phyloP scores from a whole-genome alignment of 768 basidiomycete species.

The Pleurotus pulmonarius region DNA sequence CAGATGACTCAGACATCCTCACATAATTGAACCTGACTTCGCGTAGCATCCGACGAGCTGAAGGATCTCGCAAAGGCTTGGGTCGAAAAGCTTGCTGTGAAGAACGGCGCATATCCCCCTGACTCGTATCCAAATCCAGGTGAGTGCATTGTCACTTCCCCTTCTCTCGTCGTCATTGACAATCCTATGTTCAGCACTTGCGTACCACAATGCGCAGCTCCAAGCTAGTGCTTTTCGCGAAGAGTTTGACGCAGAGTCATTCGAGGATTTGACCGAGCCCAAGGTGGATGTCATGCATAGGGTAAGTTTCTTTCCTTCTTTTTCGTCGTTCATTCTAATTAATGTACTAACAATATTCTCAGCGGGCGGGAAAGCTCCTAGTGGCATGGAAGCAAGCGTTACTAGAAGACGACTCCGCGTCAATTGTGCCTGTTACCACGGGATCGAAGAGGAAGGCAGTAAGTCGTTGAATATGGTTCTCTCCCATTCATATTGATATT shows the following conservation, averaged over 20 bases:
- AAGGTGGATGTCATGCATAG: constrained; percentile 76
- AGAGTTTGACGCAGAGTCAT: constrained; percentile 72
- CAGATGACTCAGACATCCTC: too few species aligned
- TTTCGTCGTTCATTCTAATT: constrained; percentile 17
- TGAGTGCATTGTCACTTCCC: constrained; percentile 29
- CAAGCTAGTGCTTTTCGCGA: constrained; percentile 93
- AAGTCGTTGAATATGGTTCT: constrained; percentile 23
- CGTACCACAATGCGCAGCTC: constrained; percentile 85
- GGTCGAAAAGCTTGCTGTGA: constrained; percentile 77
- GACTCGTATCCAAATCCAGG: constrained; percentile 91
- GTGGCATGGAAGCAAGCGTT: constrained; percentile 69
- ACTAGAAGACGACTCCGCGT: constrained; percentile 60
- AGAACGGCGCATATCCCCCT: constrained; percentile 80
- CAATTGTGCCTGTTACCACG: constrained; percentile 38
- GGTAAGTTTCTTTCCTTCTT: constrained; percentile 31
- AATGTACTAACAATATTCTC: constrained; percentile 3
- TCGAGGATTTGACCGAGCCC: constrained; percentile 82
- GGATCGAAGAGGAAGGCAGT: constrained; percentile 75
- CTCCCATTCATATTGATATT: background rate
- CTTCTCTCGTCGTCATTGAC: constrained; percentile 7
- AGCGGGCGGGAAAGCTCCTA: constrained; percentile 71
- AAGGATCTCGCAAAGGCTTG: constrained; percentile 65
- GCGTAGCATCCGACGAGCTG: constrained; percentile 62
- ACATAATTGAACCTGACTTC: too few species aligned
- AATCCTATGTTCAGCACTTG: constrained; percentile 52